Evolutionary conservation across 1,284 basidiomycete species (phyloP), one percentile per base, ranked within the genome.

Genomic region (Cryptococcus wingfieldii): DNA sequence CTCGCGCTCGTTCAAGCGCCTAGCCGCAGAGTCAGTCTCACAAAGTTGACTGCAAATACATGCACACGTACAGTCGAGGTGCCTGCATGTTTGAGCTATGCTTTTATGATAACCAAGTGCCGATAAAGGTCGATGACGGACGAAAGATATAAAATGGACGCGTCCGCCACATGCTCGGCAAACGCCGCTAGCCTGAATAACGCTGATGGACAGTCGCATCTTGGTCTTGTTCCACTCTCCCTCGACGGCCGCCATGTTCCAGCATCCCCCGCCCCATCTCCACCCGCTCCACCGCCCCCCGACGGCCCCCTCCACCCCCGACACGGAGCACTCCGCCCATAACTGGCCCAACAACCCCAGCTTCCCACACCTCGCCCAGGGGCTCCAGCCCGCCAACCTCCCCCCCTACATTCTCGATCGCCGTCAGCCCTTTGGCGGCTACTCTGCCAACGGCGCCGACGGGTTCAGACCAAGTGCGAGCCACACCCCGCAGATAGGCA

Each of bases 1-100:
- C 42, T 71, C 67, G 28, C 70, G 63, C 51, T 72, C 70, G 54
- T 77, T 75, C 51, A 74, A 57, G 38, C 69, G 69, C 39, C 74
- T 68, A 27, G 49, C 31, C 45, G 44, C 38, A 46, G 23, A 16
- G 19, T 31, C n/a, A 16, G 12, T 27, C 41, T 8, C 23, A 23
- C 23, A 23, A 27, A 25, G 19, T 34, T 34, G 7, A n/a, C 27
- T 5, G 14, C 25, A 39, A 18, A 39, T 45, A 43, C 38, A 19
- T 8, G 18, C 23, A 10, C 16, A 23, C 63, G 50, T 48, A 67
- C 66, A 67, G 54, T 18, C 61, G 56, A 19, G 66, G 66, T n/a
- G 66, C 66, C 45, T 67, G 66, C 66, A 67, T 67, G 18, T 25
- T 46, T 12, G 13, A 16, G 12, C 45, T 27, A 25, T 46, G 19